Conservation (phyloP, 768 basidiomycete species). For the Tylopilus sp. region DNA sequence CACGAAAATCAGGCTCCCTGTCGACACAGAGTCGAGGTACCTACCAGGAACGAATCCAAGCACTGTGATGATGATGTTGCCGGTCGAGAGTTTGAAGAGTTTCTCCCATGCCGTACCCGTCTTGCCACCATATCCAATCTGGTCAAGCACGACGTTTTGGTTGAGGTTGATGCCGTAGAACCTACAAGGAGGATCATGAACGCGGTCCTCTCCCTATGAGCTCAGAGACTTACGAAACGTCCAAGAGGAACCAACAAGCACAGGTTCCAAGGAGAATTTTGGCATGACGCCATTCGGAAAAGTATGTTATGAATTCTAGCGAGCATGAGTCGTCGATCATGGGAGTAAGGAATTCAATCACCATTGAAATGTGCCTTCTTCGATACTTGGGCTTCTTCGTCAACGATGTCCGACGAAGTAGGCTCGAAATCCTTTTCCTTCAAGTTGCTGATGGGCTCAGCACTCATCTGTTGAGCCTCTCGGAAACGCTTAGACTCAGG, state of each 20-base stretch:
- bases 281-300: conserved; percentile 68
- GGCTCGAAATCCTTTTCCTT: conserved; percentile 27
- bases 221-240: conserved; percentile 49
- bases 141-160: conserved; percentile 72
- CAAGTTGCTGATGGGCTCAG: conserved; percentile 27
- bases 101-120: conserved; percentile 58
- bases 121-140: conserved; percentile 65
- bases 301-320: conserved; percentile 62
- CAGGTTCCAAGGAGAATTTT: conserved; percentile 68
- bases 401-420: not conserved
- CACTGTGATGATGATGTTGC: conserved; percentile 68
- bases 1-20: not conserved
- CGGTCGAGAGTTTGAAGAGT: conserved; percentile 64
- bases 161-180: conserved; percentile 78
- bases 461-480: conserved; percentile 35
- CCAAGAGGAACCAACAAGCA: conserved; percentile 71
- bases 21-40: not conserved
- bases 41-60: conserved; percentile 77
- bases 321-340: not conserved
- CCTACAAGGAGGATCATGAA: conserved; percentile 28
- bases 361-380: conserved; percentile 54
- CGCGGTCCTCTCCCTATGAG: not conserved
- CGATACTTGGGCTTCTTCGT: conserved; percentile 18
- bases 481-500: conserved; percentile 61
- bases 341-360: conserved; percentile 10